Evolutionary conservation across 2,329 filamentous ascomycete species (phyloP), one percentile per base, ranked within the genome.

Genomic region (Ascochyta fabae): DNA sequence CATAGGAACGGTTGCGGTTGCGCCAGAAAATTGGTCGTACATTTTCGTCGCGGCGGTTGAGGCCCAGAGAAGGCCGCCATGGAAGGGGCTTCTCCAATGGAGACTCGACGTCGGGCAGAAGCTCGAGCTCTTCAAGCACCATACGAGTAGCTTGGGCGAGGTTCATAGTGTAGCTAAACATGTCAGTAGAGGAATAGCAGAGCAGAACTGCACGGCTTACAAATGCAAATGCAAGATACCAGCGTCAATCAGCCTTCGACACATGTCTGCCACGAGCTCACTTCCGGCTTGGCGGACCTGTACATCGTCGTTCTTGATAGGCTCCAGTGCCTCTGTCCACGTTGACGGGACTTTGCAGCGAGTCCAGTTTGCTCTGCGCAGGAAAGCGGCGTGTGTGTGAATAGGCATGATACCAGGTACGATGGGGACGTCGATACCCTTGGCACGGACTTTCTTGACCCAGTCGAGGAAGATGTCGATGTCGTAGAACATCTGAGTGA

Each of bases 401-500:
- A 99, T 98, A 1, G 91, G 91, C 89, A 96, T 94, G 72, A 94
- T 94, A 23, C 92, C 92, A 3, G 90, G 90, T 44, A 96, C 85
- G 64, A 96, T 95, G 15, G 91, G 91, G 29, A 95, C 82, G 24
- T 80, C 88, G 71, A 99, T 94, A 43, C 95, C 95, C 69, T 86
- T 88, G 48, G 88, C 91, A 45, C 93, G 89, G 56, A 94, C 92
- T 74, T 91, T 95, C 65, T 85, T 82, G 34, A 96, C 90, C 95
- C 95, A 99, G 48, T 88, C 85, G 49, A 98, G 78, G 78, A 99
- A 99, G 73, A 95, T 94, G 70, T 99, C 94, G 45, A 87, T 93
- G 71, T 99, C 94, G 81, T 99, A 99, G 79, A 98, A 98, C 95
- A 99, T 99, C 79, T 99, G 95, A 0, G 95, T 98, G 49, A 99